A percentile compares a stretch with the other conserved stretches of the same genome.
Conservation (phyloP, 257 asterid genomes). For the Nicotiana tabacum region DNA sequence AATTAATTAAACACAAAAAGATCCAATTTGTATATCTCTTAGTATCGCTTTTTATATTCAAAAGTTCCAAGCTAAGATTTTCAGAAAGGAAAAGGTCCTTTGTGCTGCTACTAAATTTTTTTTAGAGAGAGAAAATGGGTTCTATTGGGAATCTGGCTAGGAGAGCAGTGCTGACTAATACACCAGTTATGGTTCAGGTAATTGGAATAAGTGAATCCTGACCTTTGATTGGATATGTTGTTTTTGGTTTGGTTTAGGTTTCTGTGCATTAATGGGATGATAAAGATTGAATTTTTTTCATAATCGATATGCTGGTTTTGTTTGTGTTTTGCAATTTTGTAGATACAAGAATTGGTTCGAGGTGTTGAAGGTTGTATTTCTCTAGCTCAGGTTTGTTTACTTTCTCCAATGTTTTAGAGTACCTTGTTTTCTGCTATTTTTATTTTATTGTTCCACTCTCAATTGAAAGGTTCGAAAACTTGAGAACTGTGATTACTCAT, state of each 20-base stretch:
- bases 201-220: conserved; percentile 1
- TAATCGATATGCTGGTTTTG: not conserved
- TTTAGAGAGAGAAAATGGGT: conserved; percentile 45
- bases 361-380: conserved; percentile 73
- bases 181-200: conserved; percentile 97
- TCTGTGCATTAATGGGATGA: conserved; percentile 9
- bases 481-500: conserved; percentile 31
- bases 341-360: conserved; percentile 88
- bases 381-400: conserved; percentile 91
- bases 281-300: too few species aligned
- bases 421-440: conserved; percentile 10
- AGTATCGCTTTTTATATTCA: not conserved
- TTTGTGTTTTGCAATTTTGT: conserved; percentile 22
- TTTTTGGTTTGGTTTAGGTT: conserved; percentile 6
- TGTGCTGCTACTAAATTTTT: not conserved
- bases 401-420: conserved; percentile 30
- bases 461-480: conserved; percentile 31
- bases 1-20: not conserved
- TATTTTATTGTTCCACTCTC: conserved; percentile 6
- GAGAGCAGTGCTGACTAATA: conserved; percentile 75
- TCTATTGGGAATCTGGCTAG: conserved; percentile 67
- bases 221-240: conserved; percentile 19
- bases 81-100: not conserved
- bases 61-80: not conserved
- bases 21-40: not conserved